These are phyloP conservation scores for Fraxinus xanthoxyloides DNA, from an alignment of 305 asterid species.

Conservation along the genomic window DNA sequence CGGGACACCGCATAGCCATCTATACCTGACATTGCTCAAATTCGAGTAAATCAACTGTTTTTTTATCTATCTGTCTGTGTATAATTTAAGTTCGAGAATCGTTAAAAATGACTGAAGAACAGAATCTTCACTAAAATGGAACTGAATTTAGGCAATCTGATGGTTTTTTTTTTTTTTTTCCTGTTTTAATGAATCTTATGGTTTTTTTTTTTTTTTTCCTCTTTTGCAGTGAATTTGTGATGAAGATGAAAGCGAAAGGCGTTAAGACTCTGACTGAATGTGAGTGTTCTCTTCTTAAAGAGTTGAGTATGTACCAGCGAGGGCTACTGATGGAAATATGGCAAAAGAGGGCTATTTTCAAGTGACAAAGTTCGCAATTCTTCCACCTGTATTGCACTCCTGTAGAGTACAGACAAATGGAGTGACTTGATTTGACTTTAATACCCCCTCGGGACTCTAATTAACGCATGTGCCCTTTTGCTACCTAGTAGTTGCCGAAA, in stretches of 20 bases:
- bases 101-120: slow-evolving; percentile 20
- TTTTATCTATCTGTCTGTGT: slow-evolving; percentile 10
- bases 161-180: slow-evolving; percentile 13
- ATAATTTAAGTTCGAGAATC: slow-evolving; percentile 17
- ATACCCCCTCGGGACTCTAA: slow-evolving; percentile 20
- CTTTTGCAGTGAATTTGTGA: slow-evolving; percentile 20
- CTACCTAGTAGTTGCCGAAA: slow-evolving; percentile 30
- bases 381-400: slow-evolving; percentile 24
- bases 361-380: slow-evolving; percentile 7
- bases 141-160: slow-evolving; percentile 18
- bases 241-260: slow-evolving; percentile 28
- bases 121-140: slow-evolving; percentile 23
- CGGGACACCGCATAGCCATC: slow-evolving; percentile 59
- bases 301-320: slow-evolving; percentile 24
- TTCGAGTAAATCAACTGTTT: slow-evolving; percentile 5
- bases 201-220: slow-evolving; percentile 10
- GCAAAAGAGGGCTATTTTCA: background rate
- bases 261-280: slow-evolving; percentile 25
- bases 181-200: too few species aligned
- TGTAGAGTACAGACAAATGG: background rate
- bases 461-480: slow-evolving; percentile 4
- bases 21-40: slow-evolving; percentile 51
- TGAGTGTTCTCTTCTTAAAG: slow-evolving; percentile 14
- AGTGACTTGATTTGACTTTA: background rate
- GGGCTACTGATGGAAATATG: slow-evolving; percentile 26